These are phyloP conservation scores for Venturia asperata DNA, from an alignment of 2,329 filamentous ascomycete species.

Conservation along the genomic window DNA sequence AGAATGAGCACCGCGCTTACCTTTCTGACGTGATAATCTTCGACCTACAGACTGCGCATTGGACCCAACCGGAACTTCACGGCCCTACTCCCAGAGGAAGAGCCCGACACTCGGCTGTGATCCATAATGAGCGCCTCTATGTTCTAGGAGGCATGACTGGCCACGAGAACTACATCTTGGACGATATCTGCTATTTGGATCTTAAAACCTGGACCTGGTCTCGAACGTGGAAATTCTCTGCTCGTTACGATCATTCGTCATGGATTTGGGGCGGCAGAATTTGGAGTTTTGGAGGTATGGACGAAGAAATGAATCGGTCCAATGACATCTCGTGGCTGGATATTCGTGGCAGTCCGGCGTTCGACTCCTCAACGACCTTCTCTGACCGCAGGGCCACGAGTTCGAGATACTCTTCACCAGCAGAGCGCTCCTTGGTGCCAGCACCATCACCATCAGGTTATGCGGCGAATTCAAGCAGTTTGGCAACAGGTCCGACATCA, in stretches of 20 bases:
- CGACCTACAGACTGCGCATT: conserved; percentile 87
- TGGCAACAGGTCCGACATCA: conserved; percentile 47
- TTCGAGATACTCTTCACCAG: not conserved
- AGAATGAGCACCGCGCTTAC: conserved; percentile 95
- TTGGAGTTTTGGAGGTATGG: conserved; percentile 94
- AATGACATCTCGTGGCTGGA: conserved; percentile 98
- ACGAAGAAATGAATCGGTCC: conserved; percentile 93
- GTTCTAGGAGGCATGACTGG: conserved; percentile 94
- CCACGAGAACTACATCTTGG: conserved; percentile 82
- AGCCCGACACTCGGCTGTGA: conserved; percentile 84
- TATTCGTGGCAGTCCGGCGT: conserved; percentile 80
- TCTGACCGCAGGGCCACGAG: conserved; percentile 5
- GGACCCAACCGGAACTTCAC: conserved; percentile 83
- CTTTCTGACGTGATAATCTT: conserved; percentile 94
- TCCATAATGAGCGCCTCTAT: conserved; percentile 95
- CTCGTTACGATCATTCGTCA: conserved; percentile 88
- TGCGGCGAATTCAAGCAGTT: conserved; percentile 62
- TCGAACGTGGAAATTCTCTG: conserved; percentile 88
- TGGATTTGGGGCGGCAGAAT: conserved; percentile 90
- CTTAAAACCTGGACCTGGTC: conserved; percentile 98
- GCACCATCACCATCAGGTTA: conserved; percentile 46
- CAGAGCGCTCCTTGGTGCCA: conserved; percentile 23
- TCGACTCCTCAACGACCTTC: conserved; percentile 32
- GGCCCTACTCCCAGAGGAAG: conserved; percentile 82
- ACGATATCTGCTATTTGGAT: conserved; percentile 95